Evolutionary conservation across 495 filamentous ascomycete genomes (phyloP), one percentile per base, ranked within the genome.

Genomic region (Podospora conica): DNA sequence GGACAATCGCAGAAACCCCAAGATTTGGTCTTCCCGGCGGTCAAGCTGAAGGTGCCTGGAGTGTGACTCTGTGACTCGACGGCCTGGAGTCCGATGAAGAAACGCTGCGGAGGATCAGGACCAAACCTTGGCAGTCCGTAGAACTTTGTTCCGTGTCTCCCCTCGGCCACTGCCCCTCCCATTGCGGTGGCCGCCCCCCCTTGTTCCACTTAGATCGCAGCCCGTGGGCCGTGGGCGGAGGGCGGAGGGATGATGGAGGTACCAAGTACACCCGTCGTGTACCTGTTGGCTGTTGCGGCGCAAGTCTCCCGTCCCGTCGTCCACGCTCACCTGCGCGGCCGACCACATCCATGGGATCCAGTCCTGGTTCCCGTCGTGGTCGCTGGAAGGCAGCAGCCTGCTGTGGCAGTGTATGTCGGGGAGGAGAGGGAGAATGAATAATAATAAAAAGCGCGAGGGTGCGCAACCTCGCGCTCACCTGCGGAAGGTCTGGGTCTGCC

Each of bases 371-470:
- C n/a, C n/a, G n/a, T 53, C 25, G n/a, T 12, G 25, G 61, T 61
- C 65, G 64, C 67, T 64, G 61, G 71, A 68, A 74, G 71, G 71
- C 71, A 74, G 70, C 72, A 68, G 55, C 63, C 61, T 33, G 61
- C 31, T 53, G 55, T 48, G 57, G n/a, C n/a, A n/a, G n/a, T n/a
- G n/a, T n/a, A n/a, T n/a, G n/a, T n/a, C n/a, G n/a, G n/a, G n/a
- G 61, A 48, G 40, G 40, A 48, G 40, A 48, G 40, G 7, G 40
- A 40, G 63, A 71, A 61, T 58, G 64, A 61, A 63, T 66, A 71
- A n/a, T n/a, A n/a, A n/a, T n/a, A n/a, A n/a, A 65, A 58, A 63
- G 57, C 20, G 15, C 15, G 40, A n/a, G 40, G 40, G 40, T n/a
- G 40, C 40, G 40, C 40, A 48, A 48, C 40, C 40, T 29, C 27